Evolutionary conservation across 352 stramenopile species (phyloP), one percentile per base, ranked within the genome.

Genomic region (Phytophthora quininea): DNA sequence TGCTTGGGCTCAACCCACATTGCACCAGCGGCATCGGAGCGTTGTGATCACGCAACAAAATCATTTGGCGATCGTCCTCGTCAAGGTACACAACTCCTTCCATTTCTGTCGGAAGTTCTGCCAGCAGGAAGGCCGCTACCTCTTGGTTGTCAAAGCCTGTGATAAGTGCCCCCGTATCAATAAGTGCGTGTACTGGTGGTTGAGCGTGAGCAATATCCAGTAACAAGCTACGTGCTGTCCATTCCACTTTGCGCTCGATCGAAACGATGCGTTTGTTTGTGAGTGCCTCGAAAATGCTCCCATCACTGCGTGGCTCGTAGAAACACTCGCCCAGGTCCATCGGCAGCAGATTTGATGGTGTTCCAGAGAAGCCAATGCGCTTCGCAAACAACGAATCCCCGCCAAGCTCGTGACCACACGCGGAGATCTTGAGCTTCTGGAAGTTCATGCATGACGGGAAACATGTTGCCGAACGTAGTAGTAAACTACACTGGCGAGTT

Each of bases 361-460:
- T 99, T 55, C 98, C 98, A 50, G 95, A 99, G 76, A 99, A 99
- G 1, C 98, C 98, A 54, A 99, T 96, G 30, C 97, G 91, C 54
- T 96, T 93, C 19, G 91, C 90, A 78, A 99, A 99, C 14, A 99
- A 67, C 68, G 99, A 98, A 62, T 98, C 93, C 54, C 97, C 98
- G 15, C 98, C 98, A 49, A 99, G 86, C 70, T 99, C 98, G 83
- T 99, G 97, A 2, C 98, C 98, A 71, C 97, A 99, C 15, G 98
- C 97, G 38, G 95, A 98, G 47, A 99, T 97, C 74, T 99, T 99
- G 43, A 99, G 90, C 62, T 97, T 97, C 76, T 99, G 97, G 65
- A 99, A 97, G 55, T 99, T 98, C 89, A 99, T 98, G 30, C 97
- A 98, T 49, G 98, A 90, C n/a, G 98, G 98, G 73, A 99, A 14